These are phyloP conservation scores for Tolypocladium inflatum DNA, from an alignment of 2,329 filamentous ascomycete species.

Conservation along the genomic window DNA sequence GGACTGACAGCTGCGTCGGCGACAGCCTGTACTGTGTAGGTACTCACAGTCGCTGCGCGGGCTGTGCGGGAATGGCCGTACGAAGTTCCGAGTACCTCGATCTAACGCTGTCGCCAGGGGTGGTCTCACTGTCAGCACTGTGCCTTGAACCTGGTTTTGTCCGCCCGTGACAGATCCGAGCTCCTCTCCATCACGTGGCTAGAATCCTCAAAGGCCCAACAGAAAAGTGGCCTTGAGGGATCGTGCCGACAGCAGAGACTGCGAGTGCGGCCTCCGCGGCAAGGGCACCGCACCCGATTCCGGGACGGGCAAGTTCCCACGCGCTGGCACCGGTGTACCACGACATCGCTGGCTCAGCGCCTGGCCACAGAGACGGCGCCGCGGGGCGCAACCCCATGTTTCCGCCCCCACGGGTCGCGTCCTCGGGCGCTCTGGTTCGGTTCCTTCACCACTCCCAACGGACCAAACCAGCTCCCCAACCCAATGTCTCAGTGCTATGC, in stretches of 20 bases:
- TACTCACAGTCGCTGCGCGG: neutral
- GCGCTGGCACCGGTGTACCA: neutral
- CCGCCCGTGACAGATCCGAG: neutral
- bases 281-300: neutral
- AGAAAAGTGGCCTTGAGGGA: neutral
- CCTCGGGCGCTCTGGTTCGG: too few species aligned
- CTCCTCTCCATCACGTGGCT: neutral
- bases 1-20: too few species aligned
- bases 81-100: too few species aligned
- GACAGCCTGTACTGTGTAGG: neutral
- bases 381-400: neutral
- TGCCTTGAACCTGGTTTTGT: neutral
- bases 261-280: too few species aligned
- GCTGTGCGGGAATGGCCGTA: neutral
- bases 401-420: neutral
- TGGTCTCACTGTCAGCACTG: neutral
- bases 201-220: neutral
- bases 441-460: neutral
- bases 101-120: neutral
- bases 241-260: neutral
- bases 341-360: too few species aligned
- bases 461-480: neutral
- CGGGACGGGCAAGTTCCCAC: neutral
- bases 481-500: neutral
- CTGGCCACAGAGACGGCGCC: neutral